Evolutionary conservation across 495 filamentous ascomycete genomes (phyloP).

Genomic region (Tuber umbilicatum): DNA sequence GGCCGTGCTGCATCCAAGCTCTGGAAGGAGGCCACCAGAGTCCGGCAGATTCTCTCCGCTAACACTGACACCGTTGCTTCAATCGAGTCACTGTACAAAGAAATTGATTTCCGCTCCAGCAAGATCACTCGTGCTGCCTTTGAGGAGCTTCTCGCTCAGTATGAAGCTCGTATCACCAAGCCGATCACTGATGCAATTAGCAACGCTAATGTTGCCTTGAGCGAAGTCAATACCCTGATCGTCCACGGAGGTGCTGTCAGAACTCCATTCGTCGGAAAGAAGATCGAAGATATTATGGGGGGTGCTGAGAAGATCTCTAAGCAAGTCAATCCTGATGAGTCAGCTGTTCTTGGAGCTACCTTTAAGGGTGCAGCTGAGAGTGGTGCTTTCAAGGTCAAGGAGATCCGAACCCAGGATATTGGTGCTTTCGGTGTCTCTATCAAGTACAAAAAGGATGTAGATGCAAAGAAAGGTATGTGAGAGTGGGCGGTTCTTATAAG

Average conservation of each 20-base stretch:
- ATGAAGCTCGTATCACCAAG: slow-evolving; percentile 59
- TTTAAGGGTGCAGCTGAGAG: slow-evolving; percentile 89
- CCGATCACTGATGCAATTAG: slow-evolving; percentile 70
- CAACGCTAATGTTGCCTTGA: slow-evolving; percentile 62
- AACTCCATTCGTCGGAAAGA: slow-evolving; percentile 88
- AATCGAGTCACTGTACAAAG: slow-evolving; percentile 84
- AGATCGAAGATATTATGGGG: slow-evolving; percentile 70
- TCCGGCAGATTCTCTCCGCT: slow-evolving; percentile 86
- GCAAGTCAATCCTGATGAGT: slow-evolving; percentile 95
- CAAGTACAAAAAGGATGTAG: slow-evolving; percentile 51
- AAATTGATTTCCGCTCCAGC: slow-evolving; percentile 82
- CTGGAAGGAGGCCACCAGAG: slow-evolving; percentile 80
- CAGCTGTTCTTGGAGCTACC: slow-evolving; percentile 91
- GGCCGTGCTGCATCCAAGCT: slow-evolving; percentile 81
- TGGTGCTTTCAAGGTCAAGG: slow-evolving; percentile 93
- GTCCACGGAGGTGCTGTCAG: slow-evolving; percentile 85
- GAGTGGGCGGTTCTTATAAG: not conserved
- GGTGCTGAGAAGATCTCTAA: slow-evolving; percentile 70
- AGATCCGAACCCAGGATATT: slow-evolving; percentile 72
- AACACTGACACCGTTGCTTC: slow-evolving; percentile 73
- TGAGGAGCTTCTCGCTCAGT: slow-evolving; percentile 67
- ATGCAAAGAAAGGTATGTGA: slow-evolving; percentile 39
- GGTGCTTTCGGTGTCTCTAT: slow-evolving; percentile 66
- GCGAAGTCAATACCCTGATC: slow-evolving; percentile 82
- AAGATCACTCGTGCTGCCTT: slow-evolving; percentile 77